Conservation (phyloP, 495 filamentous ascomycete genomes). For the Xylaria nigripes region DNA sequence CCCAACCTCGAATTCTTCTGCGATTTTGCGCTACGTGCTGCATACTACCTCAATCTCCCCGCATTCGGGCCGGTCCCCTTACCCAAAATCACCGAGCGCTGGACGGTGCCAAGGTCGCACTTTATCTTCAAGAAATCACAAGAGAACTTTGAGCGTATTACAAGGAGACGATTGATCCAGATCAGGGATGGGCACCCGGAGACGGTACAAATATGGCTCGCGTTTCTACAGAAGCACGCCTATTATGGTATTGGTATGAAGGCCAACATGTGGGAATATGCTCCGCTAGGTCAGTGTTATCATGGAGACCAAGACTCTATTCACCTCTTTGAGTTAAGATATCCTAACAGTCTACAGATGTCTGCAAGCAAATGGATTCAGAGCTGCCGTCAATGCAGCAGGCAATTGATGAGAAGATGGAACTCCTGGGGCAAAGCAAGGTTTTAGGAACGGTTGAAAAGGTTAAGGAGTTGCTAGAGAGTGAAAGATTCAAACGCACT, state of each 20-base stretch:
- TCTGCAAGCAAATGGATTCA: conserved; percentile 58
- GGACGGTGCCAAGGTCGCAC: conserved; percentile 84
- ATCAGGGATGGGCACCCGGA: conserved; percentile 89
- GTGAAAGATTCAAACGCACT: conserved; percentile 37
- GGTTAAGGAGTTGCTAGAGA: conserved; percentile 47
- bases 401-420: conserved; percentile 53
- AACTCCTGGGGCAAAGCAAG: conserved; percentile 53
- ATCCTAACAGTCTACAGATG: conserved; percentile 41
- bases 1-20: conserved; percentile 90
- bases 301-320: too few species aligned
- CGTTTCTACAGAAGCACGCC: conserved; percentile 79
- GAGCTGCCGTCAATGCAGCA: conserved; percentile 50
- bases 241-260: conserved; percentile 98
- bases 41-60: conserved; percentile 85
- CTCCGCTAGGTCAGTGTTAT: conserved; percentile 52
- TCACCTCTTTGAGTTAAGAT: background rate
- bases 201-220: conserved; percentile 81
- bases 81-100: conserved; percentile 75
- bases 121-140: conserved; percentile 97
- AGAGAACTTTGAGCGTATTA: conserved; percentile 94
- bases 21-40: conserved; percentile 90
- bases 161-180: conserved; percentile 77
- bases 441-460: conserved; percentile 42
- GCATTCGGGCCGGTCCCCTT: conserved; percentile 85
- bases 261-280: conserved; percentile 89